These are phyloP conservation scores for Eucommia ulmoides DNA, from an alignment of 257 asterid genomes.

Conservation along the genomic window DNA sequence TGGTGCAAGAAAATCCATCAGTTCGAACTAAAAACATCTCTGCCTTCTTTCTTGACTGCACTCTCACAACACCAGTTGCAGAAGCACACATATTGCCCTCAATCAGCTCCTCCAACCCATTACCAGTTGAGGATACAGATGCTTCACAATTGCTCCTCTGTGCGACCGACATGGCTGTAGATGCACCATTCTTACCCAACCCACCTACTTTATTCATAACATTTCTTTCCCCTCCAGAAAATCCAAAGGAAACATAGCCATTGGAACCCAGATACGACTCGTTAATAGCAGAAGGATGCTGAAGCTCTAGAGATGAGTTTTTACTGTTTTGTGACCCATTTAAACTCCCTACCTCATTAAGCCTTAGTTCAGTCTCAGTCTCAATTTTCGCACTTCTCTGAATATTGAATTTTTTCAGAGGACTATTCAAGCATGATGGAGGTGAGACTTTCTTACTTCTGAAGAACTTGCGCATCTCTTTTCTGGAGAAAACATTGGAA, in stretches of 20 bases:
- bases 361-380: constrained; percentile 16
- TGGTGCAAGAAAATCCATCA: constrained; percentile 85
- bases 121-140: constrained; percentile 42
- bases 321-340: constrained; percentile 26
- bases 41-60: constrained; percentile 93
- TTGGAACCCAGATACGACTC: constrained; percentile 26
- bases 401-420: constrained; percentile 38
- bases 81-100: constrained; percentile 84
- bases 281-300: constrained; percentile 10
- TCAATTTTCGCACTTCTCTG: constrained; percentile 28
- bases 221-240: constrained; percentile 16
- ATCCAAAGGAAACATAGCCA: constrained; percentile 19
- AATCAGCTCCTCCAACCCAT: constrained; percentile 49
- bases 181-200: constrained; percentile 16
- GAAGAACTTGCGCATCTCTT: constrained; percentile 64
- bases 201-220: constrained; percentile 17
- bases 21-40: constrained; percentile 99
- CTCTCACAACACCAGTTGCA: constrained; percentile 93
- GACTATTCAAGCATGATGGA: constrained; percentile 41
- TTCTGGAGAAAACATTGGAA: constrained; percentile 61
- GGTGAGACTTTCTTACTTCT: constrained; percentile 58
- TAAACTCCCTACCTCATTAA: constrained; percentile 21
- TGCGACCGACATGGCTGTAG: constrained; percentile 20
- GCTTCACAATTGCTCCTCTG: constrained; percentile 28
- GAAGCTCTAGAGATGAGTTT: constrained; percentile 20